A percentile compares a stretch with the other conserved stretches of the same genome.
Conservation (phyloP, 257 asterid species). For the Solanum chiquidenum region DNA sequence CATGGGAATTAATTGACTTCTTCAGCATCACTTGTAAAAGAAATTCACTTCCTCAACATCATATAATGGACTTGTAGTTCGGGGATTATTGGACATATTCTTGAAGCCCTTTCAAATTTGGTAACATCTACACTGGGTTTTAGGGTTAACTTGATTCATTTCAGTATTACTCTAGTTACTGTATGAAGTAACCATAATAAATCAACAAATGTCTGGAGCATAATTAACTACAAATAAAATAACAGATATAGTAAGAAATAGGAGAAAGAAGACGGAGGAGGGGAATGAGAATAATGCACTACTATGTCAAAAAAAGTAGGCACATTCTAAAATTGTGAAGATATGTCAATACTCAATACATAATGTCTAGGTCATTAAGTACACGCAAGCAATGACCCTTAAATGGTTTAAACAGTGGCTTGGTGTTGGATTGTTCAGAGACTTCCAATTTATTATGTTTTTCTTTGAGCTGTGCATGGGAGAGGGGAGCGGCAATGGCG, state of each 20-base stretch:
- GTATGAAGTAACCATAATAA: background rate
- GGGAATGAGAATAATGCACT: background rate
- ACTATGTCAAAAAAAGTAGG: background rate
- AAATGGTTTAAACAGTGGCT: background rate
- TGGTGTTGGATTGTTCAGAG: background rate
- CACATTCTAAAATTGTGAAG: background rate
- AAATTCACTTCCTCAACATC: background rate
- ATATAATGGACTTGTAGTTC: background rate
- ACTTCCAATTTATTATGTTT: background rate
- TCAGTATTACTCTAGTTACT: background rate
- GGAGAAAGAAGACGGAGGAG: background rate
- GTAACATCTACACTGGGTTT: background rate
- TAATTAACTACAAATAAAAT: background rate
- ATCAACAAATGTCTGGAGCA: background rate
- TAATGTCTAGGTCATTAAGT: background rate
- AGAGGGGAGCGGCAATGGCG: background rate
- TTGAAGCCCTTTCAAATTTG: background rate
- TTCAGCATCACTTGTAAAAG: background rate
- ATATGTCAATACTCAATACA: background rate
- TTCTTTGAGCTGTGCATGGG: background rate
- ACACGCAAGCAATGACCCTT: background rate
- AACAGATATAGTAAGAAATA: background rate
- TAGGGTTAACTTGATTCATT: background rate
- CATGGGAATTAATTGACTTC: background rate
- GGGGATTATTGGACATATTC: background rate